Evolutionary conservation across 352 stramenopile genomes (phyloP).

Genomic region (Phytopythium oedochilum): DNA sequence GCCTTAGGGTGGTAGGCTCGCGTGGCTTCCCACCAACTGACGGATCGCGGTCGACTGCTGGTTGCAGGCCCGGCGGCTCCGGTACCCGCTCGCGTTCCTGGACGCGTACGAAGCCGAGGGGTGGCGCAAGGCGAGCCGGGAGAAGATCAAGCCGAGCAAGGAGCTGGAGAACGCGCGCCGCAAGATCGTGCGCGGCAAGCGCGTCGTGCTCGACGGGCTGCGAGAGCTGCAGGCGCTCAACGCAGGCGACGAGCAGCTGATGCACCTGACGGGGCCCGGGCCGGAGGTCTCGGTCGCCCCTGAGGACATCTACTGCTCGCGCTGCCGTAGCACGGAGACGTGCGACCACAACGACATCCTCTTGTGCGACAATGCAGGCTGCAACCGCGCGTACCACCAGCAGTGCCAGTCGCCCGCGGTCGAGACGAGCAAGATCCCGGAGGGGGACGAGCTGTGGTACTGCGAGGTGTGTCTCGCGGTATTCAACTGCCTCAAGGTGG

Average conservation of each 20-base stretch:
- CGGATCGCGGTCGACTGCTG: neutral
- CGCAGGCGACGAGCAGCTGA: conserved; percentile 40
- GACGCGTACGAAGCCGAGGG: conserved; percentile 80
- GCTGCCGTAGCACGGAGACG: conserved; percentile 59
- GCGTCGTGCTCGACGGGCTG: conserved; percentile 37
- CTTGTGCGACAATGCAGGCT: conserved; percentile 71
- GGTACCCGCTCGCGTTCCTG: conserved; percentile 71
- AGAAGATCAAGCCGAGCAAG: conserved; percentile 81
- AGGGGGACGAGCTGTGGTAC: conserved; percentile 71
- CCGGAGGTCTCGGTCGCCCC: conserved; percentile 4
- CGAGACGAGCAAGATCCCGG: conserved; percentile 52
- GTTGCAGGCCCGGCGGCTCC: conserved; percentile 39
- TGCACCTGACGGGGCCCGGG: conserved; percentile 17
- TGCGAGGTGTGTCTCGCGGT: conserved; percentile 70
- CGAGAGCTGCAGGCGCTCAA: conserved; percentile 34
- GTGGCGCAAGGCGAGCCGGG: conserved; percentile 66
- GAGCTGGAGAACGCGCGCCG: conserved; percentile 45
- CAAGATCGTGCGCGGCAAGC: conserved; percentile 60
- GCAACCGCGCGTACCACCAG: conserved; percentile 79
- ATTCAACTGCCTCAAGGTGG: conserved; percentile 75
- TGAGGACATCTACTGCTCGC: conserved; percentile 75
- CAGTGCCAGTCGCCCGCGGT: conserved; percentile 63
- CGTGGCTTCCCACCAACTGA: neutral
- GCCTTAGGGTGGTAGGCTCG: no score
- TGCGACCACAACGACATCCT: conserved; percentile 79